phyloP scores from a whole-genome alignment of 2,329 filamentous ascomycete species.

The Xylariaceae sp. region DNA sequence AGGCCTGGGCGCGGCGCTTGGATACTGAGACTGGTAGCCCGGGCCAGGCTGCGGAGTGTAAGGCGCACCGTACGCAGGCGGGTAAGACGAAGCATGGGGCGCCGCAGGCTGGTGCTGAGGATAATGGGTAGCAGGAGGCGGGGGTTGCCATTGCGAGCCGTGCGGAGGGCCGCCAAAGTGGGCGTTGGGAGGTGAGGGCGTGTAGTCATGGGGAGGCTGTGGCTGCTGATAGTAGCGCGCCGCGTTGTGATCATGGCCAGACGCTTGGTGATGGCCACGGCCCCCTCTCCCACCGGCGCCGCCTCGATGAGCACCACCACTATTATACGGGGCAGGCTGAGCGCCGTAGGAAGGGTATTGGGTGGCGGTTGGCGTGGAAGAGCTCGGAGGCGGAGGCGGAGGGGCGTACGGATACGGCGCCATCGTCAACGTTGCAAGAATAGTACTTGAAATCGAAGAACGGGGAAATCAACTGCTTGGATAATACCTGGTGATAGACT shows the following conservation, averaged over 20 bases:
- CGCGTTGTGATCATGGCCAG: conserved; percentile 22
- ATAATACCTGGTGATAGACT: no score
- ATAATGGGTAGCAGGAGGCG: conserved; percentile 26
- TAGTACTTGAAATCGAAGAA: no score
- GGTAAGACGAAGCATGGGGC: conserved; percentile 39
- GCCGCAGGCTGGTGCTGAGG: conserved; percentile 22
- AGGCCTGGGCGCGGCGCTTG: conserved; percentile 22
- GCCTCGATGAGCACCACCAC: conserved; percentile 23
- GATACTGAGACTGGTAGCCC: conserved; percentile 40
- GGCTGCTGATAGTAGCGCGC: conserved; percentile 27
- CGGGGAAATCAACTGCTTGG: no score
- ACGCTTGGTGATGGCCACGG: conserved; percentile 25
- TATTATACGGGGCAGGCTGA: conserved; percentile 12
- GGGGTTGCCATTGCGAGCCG: conserved; percentile 31
- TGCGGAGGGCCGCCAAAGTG: conserved; percentile 26
- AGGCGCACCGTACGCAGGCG: conserved; percentile 34
- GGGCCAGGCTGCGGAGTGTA: conserved; percentile 39
- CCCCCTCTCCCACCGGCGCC: conserved; percentile 19
- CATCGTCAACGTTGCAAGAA: conserved; percentile 16
- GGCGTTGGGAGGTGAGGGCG: conserved; percentile 18
- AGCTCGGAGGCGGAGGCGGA: conserved; percentile 23
- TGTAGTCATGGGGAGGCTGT: conserved; percentile 24
- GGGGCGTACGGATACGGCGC: conserved; percentile 30
- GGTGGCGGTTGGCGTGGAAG: conserved; percentile 26
- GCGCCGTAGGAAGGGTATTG: conserved; percentile 41